A percentile compares a stretch with the other conserved stretches of the same genome.
Evolutionary conservation across 352 stramenopile genomes (phyloP).

Genomic region (Phytopythium vexans): DNA sequence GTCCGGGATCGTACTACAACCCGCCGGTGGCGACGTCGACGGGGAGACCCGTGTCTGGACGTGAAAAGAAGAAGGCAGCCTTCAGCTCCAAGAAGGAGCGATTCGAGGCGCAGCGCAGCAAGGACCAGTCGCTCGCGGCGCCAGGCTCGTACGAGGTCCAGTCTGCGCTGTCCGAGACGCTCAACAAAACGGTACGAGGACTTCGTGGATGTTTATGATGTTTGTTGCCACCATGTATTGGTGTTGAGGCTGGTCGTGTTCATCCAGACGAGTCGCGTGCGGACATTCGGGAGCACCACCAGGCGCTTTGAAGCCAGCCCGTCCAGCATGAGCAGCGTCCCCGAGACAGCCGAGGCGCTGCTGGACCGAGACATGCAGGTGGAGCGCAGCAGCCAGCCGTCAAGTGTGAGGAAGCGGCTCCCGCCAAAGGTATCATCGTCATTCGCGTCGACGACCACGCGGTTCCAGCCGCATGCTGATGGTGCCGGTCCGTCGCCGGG

Average conservation of each 20-base stretch:
- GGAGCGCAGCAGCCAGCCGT: constrained; percentile 7
- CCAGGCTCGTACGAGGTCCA: constrained; percentile 71
- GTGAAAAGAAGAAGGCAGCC: constrained; percentile 39
- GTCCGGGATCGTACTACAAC: constrained; percentile 59
- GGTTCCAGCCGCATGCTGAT: constrained; percentile 40
- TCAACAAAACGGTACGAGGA: constrained; percentile 62
- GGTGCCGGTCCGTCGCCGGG: constrained; percentile 43
- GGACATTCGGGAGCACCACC: constrained; percentile 71
- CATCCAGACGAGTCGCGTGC: constrained; percentile 54
- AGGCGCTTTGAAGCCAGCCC: constrained; percentile 67
- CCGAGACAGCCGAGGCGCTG: constrained; percentile 43
- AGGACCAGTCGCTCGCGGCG: constrained; percentile 45
- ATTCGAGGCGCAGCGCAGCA: constrained; percentile 42
- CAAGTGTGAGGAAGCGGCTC: constrained; percentile 14
- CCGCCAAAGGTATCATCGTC: constrained; percentile 50
- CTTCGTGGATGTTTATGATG: not conserved
- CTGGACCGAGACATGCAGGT: constrained; percentile 59
- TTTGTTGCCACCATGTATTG: not conserved
- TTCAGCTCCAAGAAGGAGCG: constrained; percentile 75
- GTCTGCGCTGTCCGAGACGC: constrained; percentile 46
- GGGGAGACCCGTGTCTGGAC: constrained; percentile 14
- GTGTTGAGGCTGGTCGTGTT: not conserved
- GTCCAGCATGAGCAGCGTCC: constrained; percentile 7
- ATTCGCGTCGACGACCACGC: constrained; percentile 63
- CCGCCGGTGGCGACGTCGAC: constrained; percentile 29